Conservation (phyloP, 163 green algal genomes). For the Scenedesmus sp. region DNA sequence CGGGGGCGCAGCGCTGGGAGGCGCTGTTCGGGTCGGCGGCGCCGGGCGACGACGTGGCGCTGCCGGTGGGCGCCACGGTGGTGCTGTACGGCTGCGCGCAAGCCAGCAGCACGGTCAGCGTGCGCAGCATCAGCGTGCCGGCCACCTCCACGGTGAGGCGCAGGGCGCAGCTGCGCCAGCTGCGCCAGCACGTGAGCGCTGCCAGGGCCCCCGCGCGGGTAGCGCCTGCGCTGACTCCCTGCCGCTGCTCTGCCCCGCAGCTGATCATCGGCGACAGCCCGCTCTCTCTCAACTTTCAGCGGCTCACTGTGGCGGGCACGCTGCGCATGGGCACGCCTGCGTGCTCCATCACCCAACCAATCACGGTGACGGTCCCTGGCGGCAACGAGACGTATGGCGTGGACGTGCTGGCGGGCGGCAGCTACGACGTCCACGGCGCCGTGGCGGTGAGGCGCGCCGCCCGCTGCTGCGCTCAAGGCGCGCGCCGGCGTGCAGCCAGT, state of each 20-base stretch:
- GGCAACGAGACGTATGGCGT: conserved; percentile 12
- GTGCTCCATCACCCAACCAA: conserved; percentile 12
- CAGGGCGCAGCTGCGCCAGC: not conserved
- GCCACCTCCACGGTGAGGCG: conserved; percentile 5
- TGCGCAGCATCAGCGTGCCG: conserved; percentile 35
- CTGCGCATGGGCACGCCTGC: conserved; percentile 19
- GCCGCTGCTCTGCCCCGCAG: conserved; percentile 1
- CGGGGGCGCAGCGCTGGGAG: conserved; percentile 1
- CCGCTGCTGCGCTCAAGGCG: not conserved
- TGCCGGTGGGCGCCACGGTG: not conserved
- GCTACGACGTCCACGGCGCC: conserved; percentile 19
- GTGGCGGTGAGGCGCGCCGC: not conserved
- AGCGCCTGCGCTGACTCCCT: not conserved
- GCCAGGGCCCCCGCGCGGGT: not conserved
- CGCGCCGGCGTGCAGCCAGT: not conserved
- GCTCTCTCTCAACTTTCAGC: not conserved
- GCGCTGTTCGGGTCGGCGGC: conserved; percentile 6
- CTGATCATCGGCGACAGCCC: conserved; percentile 17
- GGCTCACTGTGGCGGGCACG: not conserved
- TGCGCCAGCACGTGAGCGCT: not conserved
- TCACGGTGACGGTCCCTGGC: conserved; percentile 12
- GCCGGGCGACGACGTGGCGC: not conserved
- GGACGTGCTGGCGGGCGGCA: not conserved
- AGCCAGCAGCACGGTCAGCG: not conserved
- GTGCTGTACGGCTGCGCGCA: conserved; percentile 34